These are phyloP conservation scores for Cucurbita pepo DNA, from an alignment of 306 rosid species.

Conservation along the genomic window DNA sequence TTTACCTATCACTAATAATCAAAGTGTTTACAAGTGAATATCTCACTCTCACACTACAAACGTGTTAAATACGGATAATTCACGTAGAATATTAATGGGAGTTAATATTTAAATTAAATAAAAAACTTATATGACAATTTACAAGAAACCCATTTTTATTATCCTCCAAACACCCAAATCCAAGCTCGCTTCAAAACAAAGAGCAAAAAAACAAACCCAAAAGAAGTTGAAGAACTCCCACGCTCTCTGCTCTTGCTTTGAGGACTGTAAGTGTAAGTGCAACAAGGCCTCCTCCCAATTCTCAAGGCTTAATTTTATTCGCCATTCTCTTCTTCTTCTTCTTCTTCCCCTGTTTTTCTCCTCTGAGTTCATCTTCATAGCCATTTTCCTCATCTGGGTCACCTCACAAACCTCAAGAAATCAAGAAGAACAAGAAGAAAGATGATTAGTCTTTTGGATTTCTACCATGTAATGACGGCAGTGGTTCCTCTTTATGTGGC, in stretches of 20 bases:
- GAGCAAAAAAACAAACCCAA: background rate
- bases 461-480: conserved; percentile 90
- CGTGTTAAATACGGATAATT: no score
- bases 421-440: background rate
- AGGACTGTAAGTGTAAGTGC: conserved; percentile 4
- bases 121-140: no score
- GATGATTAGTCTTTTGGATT: conserved; percentile 58
- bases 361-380: background rate
- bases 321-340: conserved; percentile 7
- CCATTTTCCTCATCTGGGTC: conserved; percentile 3
- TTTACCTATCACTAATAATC: no score
- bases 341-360: background rate
- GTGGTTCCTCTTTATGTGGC: conserved; percentile 91
- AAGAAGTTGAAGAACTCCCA: background rate
- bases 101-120: no score
- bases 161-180: conserved; percentile 4
- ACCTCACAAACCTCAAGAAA: background rate
- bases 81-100: no score
- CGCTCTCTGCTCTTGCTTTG: conserved; percentile 2
- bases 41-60: no score
- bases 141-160: background rate
- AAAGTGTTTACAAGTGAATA: no score
- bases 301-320: conserved; percentile 1
- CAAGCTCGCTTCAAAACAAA: background rate
- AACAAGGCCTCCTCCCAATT: conserved; percentile 5